phyloP scores from a whole-genome alignment of 192 early-diverging fungal species.

The Diversispora eburnea region DNA sequence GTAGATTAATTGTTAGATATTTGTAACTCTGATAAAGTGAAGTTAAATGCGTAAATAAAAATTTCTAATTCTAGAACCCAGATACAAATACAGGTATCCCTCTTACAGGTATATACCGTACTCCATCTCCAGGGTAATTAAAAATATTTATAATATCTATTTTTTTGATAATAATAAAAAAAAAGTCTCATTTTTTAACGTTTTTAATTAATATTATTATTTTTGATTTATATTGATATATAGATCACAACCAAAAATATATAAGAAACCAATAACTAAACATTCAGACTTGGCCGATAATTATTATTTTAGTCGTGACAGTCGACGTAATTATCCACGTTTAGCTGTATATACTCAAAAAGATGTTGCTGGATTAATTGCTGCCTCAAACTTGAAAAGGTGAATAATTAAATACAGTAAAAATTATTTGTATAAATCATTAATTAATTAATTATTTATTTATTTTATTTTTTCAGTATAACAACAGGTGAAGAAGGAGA shows the following conservation, averaged over 20 bases:
- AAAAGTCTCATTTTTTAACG: neutral
- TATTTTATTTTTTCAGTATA: slow-evolving; percentile 8
- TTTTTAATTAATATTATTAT: no score
- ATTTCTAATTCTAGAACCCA: slow-evolving; percentile 15
- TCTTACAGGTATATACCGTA: slow-evolving; percentile 21
- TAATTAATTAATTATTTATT: neutral
- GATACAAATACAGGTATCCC: slow-evolving; percentile 21
- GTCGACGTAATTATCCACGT: slow-evolving; percentile 87
- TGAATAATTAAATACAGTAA: neutral
- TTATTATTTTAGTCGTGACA: slow-evolving; percentile 89
- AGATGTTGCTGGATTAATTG: slow-evolving; percentile 67
- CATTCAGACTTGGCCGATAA: slow-evolving; percentile 74
- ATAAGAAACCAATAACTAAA: slow-evolving; percentile 48
- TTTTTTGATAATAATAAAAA: neutral
- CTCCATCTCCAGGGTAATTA: slow-evolving; percentile 25
- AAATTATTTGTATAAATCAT: neutral
- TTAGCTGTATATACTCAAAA: slow-evolving; percentile 75
- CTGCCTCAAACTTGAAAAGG: slow-evolving; percentile 36
- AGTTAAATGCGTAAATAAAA: neutral
- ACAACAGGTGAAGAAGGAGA: neutral
- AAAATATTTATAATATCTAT: neutral
- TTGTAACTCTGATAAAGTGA: neutral
- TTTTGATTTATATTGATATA: neutral
- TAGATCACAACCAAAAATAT: slow-evolving; percentile 46
- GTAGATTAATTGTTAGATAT: neutral